Conservation (phyloP, 345 rosid species). For the Excoecaria cochinchinensis region DNA sequence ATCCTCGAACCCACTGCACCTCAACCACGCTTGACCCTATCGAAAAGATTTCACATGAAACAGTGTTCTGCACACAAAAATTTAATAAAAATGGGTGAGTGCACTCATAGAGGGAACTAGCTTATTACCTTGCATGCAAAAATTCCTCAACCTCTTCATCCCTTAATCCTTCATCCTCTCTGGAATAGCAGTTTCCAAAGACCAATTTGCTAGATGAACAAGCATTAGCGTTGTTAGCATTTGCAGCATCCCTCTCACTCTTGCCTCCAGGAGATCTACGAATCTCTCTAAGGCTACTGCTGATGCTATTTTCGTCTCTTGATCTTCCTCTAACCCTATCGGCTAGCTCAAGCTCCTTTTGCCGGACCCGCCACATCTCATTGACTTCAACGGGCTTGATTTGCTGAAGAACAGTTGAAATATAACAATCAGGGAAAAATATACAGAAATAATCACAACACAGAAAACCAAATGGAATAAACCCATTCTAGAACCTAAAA, state of each 20-base stretch:
- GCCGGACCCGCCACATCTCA: constrained; percentile 80
- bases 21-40: constrained; percentile 80
- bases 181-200: constrained; percentile 27
- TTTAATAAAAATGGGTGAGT: neutral
- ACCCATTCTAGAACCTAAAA: neutral
- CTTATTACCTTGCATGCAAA: constrained; percentile 69
- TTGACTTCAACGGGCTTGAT: constrained; percentile 72
- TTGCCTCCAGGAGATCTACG: constrained; percentile 25
- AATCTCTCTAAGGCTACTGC: constrained; percentile 28
- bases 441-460: neutral
- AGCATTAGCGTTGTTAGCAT: constrained; percentile 25
- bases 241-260: constrained; percentile 27
- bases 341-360: constrained; percentile 67
- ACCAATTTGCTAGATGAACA: constrained; percentile 40
- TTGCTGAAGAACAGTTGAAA: constrained; percentile 44
- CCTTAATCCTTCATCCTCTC: constrained; percentile 55
- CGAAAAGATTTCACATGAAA: constrained; percentile 13
- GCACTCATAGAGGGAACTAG: neutral
- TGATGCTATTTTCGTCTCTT: constrained; percentile 32
- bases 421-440: constrained; percentile 9
- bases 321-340: constrained; percentile 46
- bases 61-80: neutral
- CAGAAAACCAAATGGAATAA: neutral
- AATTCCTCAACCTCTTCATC: constrained; percentile 76
- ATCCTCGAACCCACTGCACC: constrained; percentile 89